Percentiles rank a stretch among this genome's conserved stretches.
Evolutionary conservation across 129 eudicot genomes (phyloP).

Genomic region (Erigeron canadensis): DNA sequence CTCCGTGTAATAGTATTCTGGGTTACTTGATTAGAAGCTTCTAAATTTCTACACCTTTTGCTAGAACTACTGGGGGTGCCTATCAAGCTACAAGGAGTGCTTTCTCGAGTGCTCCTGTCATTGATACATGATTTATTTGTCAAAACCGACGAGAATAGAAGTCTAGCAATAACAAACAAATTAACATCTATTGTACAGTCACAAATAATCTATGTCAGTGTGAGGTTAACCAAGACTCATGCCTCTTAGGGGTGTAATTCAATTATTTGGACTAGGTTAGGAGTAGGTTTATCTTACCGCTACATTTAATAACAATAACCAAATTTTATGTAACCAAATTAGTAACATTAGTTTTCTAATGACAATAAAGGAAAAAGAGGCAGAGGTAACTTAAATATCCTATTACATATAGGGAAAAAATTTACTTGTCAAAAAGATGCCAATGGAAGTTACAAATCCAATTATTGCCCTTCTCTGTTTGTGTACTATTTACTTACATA

Average conservation of each 20-base stretch:
- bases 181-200: background rate
- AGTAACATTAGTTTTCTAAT: too few relatives aligned
- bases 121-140: background rate
- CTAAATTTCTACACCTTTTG: slow-evolving; percentile 39
- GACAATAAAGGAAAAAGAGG: too few relatives aligned
- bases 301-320: too few relatives aligned
- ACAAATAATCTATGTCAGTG: background rate
- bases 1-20: slow-evolving; percentile 33
- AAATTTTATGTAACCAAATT: too few relatives aligned
- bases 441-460: slow-evolving; percentile 29
- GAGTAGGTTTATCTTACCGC: too few relatives aligned
- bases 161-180: background rate
- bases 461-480: slow-evolving; percentile 16
- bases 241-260: too few relatives aligned
- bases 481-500: slow-evolving; percentile 28
- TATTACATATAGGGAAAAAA: slow-evolving; percentile 1
- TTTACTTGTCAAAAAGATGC: slow-evolving; percentile 14
- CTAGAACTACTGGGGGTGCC: slow-evolving; percentile 71
- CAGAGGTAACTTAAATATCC: background rate
- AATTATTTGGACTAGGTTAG: too few relatives aligned
- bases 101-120: slow-evolving; percentile 83
- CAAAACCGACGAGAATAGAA: background rate
- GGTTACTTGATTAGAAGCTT: slow-evolving; percentile 38
- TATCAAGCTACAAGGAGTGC: slow-evolving; percentile 80
- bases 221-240: too few relatives aligned